Base-by-base conservation (phyloP, 441 rosid species). In the Eruca vesicaria region DNA sequence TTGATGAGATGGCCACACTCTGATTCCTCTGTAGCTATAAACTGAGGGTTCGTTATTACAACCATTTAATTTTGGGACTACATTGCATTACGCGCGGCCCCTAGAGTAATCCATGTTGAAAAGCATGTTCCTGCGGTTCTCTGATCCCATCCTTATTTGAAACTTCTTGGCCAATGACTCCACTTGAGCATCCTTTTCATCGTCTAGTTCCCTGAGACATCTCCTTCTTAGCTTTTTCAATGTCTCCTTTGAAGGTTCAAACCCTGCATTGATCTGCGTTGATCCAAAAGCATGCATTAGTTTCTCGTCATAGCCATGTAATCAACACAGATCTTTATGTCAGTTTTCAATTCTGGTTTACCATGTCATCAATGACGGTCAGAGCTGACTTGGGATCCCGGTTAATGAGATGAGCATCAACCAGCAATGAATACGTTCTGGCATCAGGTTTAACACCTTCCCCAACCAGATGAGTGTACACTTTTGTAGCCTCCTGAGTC, bases 331-430 rank as follows among this genome's bases (percentile, higher is more conserved):
- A 29, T 14, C 71, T 31, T 63, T 63, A 29, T 56, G 28, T 72
- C 58, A 35, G n/a, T n/a, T 35, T 52, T 3, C 8, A 29, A 52
- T 50, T 66, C 5, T 9, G 57, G 16, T 82, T 45, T 85, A 91
- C 99, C 99, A 93, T 93, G 58, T 88, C 79, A 21, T 89, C 89
- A 70, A 91, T 81, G 29, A 76, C 86, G 48, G 88, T 68, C 63
- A 96, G 86, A 70, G 99, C 97, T 73, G 96, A 81, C 73, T 89
- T 91, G 76, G 82, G 89, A 82, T 96, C 98, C 77, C 92, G 85
- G 79, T 87, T 93, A 74, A 87, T 83, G 77, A 91, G 90, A 85
- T 91, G 98, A 69, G 97, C 91, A 81, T 93, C 98, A 78, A 86
- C 90, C 74, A 96, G 95, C 82, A 96, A 84, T 7, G 88, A 84